These are phyloP conservation scores for Catharanthus roseus DNA, from an alignment of 257 asterid species.

Conservation along the genomic window DNA sequence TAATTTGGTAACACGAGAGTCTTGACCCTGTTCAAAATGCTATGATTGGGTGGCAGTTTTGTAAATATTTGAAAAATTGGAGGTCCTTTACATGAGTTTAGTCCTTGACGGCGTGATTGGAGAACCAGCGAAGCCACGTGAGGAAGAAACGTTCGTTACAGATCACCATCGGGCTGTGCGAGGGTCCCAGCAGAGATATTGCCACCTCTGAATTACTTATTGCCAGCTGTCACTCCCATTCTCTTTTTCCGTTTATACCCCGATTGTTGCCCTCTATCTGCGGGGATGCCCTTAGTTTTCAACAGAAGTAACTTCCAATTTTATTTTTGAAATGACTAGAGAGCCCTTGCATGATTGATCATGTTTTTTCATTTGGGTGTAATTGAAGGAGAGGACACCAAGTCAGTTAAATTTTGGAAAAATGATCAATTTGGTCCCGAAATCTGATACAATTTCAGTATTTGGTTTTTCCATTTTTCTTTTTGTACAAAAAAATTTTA, in stretches of 20 bases:
- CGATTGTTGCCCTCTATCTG: neutral
- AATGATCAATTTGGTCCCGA: too few relatives aligned
- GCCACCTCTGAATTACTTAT: slow-evolving; percentile 37
- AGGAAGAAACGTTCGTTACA: slow-evolving; percentile 19
- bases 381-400: too few relatives aligned
- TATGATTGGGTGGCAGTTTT: neutral
- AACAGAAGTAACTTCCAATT: neutral
- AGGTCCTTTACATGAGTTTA: neutral
- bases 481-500: too few relatives aligned
- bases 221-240: slow-evolving; percentile 38
- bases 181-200: slow-evolving; percentile 33
- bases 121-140: slow-evolving; percentile 43
- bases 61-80: neutral
- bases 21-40: neutral
- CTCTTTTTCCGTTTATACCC: slow-evolving; percentile 20
- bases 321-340: neutral
- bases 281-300: neutral
- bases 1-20: neutral
- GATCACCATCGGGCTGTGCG: slow-evolving; percentile 34
- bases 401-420: too few relatives aligned
- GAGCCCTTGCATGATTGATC: neutral
- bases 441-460: too few relatives aligned
- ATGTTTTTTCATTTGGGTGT: too few relatives aligned
- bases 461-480: too few relatives aligned
- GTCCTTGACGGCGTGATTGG: slow-evolving; percentile 25